Evolutionary conservation across 345 rosid species (phyloP).

Genomic region (Pistacia atlantica): DNA sequence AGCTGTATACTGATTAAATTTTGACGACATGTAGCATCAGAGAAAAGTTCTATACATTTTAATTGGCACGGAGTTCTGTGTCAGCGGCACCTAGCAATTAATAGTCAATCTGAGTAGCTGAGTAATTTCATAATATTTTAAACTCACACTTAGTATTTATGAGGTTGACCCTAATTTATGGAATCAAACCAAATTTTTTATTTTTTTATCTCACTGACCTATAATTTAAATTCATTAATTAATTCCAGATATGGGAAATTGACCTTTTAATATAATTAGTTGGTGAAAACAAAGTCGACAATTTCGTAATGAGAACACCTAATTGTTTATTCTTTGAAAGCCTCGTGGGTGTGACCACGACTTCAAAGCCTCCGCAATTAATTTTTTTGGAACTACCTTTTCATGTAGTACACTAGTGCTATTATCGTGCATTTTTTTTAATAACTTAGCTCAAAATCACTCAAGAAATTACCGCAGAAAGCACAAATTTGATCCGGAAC

Average conservation of each 20-base stretch:
- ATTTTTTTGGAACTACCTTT: conserved; percentile 6
- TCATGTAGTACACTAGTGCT: not conserved
- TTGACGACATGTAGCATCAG: not conserved
- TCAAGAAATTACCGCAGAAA: not conserved
- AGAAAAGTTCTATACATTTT: not conserved
- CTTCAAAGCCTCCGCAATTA: not conserved
- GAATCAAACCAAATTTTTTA: conserved; percentile 20
- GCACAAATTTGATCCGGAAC: too few relatives aligned
- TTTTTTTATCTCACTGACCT: not conserved
- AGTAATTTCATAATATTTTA: not conserved
- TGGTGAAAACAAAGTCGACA: not conserved
- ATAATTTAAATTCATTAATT: not conserved
- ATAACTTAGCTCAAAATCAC: not conserved
- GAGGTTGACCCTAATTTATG: conserved; percentile 22
- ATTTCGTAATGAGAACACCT: not conserved
- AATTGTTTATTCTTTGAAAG: not conserved
- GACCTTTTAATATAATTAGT: not conserved
- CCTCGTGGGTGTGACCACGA: not conserved
- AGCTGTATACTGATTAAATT: not conserved
- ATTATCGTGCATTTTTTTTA: too few relatives aligned
- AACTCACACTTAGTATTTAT: not conserved
- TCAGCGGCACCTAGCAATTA: not conserved
- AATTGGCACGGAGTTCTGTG: not conserved
- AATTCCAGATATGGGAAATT: not conserved
- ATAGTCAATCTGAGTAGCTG: not conserved